Evolutionary conservation across 805 yeast genomes (phyloP), one percentile per base, ranked within the genome.

Genomic region (Kazachstania bromeliacearum): DNA sequence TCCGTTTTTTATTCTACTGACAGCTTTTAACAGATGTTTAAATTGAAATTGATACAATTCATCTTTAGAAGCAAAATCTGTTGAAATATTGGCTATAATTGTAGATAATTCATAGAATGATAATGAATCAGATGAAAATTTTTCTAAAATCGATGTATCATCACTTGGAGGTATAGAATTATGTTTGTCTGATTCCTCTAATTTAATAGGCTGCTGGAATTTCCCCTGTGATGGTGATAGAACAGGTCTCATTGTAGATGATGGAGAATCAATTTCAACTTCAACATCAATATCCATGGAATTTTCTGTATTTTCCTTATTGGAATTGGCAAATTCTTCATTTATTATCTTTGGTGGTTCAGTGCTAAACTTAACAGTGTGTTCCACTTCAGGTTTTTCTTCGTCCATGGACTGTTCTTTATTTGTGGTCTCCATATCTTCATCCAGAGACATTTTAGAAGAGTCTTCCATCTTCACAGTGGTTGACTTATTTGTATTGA

Each of bases 341-440:
- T 51, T 44, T 4, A 55, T 51, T 7, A 53, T 45, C 13, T 42
- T 48, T 5, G 59, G 59, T 5, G 53, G 49, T 4, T 48, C 52
- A 3, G 34, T 39, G 23, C 46, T 47, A 31, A 56, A 53, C 30
- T 49, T 56, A 0, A 52, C 59, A 7, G 51, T 50, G 16, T 40
- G 44, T 20, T 50, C 54, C n/a, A 23, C 35, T 10, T 41, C 47
- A 23, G 18, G 17, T 29, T 31, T 28, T 7, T 27, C 33, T n/a
- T 23, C 18, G 10, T 8, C 22, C 4, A 24, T 13, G 7, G 14
- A 10, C 9, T 13, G 15, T 7, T 13, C n/a, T 22, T 23, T 20
- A 16, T 7, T 23, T 16, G 8, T 29, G 25, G 18, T 19, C 15
- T 9, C 17, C n/a, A 8, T 23, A n/a, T 14, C 19, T 4, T 20